Base-by-base conservation (phyloP, 1,139 yeast genomes). In the Yamadazyma dushanensis region DNA sequence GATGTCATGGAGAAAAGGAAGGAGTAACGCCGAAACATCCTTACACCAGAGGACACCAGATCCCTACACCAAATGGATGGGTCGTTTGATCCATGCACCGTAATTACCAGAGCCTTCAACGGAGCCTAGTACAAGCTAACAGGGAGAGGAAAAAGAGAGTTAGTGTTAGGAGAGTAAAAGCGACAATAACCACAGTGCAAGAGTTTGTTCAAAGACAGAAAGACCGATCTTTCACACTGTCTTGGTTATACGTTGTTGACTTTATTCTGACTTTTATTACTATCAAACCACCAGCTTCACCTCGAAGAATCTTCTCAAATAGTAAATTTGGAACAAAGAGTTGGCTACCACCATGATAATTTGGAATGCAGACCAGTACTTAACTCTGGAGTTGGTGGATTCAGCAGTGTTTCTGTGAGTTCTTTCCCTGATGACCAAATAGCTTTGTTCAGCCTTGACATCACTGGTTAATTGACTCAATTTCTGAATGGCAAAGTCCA, bases 361-460 rank as follows among this genome's bases (percentile, higher is more conserved):
- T 67, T 92, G 98, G 74, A 90, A 85, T 26, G 87, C 75, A 19
- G 96, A 86, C 98, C 98, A 92, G 89, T 95, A 92, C 66, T 92
- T 92, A 53, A 92, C 97, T 57, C 98, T 81, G 39, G 95, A 83
- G 64, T 92, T 92, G 35, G 98, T 92, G 19, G 95, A 84, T 66
- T 92, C 98, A 6, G 98, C 97, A 13, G 98, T 92, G 67, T 92
- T 92, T 76, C 98, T 85, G 65, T 92, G 98, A 22, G 95, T 86
- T 67, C 97, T 83, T 66, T 92, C 98, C 66, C 98, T 83, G 44
- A 92, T 89, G 32, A 89, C 95, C 54, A 92, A 83, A 66, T 92
- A 92, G 49, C 88, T 79, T 57, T 84, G 94, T 66, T 92, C 98
- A 50, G 90, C 94, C 65, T 84, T 85, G 44, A 92, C 89, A 53